Evolutionary conservation across 148 eudicot genomes (phyloP), one percentile per base, ranked within the genome.

Genomic region (Salicornia ramosissima): DNA sequence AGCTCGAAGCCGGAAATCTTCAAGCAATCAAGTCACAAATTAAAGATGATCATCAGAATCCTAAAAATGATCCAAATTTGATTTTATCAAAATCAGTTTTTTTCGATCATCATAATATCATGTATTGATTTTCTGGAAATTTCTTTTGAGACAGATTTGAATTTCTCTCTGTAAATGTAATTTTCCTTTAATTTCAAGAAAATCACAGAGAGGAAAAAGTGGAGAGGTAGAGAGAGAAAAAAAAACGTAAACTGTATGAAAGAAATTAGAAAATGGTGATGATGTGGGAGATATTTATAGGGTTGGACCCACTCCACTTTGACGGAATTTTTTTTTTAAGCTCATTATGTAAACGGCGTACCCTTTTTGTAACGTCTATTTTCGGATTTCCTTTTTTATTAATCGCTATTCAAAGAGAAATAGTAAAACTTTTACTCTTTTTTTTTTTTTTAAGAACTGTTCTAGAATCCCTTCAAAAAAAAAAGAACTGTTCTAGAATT

Each of bases 1-100:
- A 53, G 49, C 76, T 77, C 72, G 36, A 54, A 67, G 75, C 40
- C 63, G 39, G 51, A 36, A 36, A 69, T 42, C 74, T 58, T 62
- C 62, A 6, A 22, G 0, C 36, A 39, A 26, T 33, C 22, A 58
- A 50, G 1, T 50, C 7, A 62, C 8, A 39, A 58, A 19, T 56
- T 28, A 19, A 51, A 54, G 63, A 52, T 29, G 33, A 75, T 45
- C 59, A 39, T 25, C 25, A 64, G 49, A 55, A 53, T 25, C 10
- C 30, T 11, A 29, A 10, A 33, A 47, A 61, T n/a, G 18, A 63
- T 69, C 42, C 69, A 64, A 24, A 34, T 39, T 30, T 69, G 18
- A 68, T 14, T 61, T 15, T 16, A 8, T 31, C 14, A 45, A 42
- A 39, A 18, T 34, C 58, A 52, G 3, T 30, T 29, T 24, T 52